A percentile compares a stretch with the other conserved stretches of the same genome.
Evolutionary conservation across 805 yeast genomes (phyloP).

Genomic region (Brettanomyces nanus): DNA sequence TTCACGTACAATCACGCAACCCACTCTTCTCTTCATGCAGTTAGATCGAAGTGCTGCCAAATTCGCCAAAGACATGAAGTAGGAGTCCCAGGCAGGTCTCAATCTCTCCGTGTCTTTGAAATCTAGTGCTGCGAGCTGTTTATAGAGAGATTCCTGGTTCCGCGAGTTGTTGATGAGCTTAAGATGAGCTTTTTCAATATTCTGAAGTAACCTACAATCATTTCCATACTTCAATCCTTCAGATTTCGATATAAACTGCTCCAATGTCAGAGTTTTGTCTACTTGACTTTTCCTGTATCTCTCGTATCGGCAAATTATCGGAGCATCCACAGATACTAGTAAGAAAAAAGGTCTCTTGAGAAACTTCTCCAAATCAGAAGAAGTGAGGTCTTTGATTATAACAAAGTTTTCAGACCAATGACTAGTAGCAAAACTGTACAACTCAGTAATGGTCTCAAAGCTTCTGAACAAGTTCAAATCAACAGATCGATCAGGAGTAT

Average conservation of each 20-base stretch:
- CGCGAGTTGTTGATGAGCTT: constrained; percentile 46
- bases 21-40: constrained; percentile 96
- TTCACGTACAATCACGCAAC: constrained; percentile 87
- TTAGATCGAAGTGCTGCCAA: constrained; percentile 88
- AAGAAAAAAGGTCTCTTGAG: constrained; percentile 76
- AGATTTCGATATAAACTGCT: constrained; percentile 12
- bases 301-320: constrained; percentile 40
- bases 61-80: constrained; percentile 89
- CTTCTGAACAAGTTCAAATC: background rate
- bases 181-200: constrained; percentile 42
- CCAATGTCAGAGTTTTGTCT: constrained; percentile 5
- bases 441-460: constrained; percentile 27
- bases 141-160: constrained; percentile 28
- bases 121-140: constrained; percentile 32
- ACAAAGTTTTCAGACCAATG: constrained; percentile 62
- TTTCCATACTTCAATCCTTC: constrained; percentile 19
- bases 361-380: constrained; percentile 36
- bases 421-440: constrained; percentile 54
- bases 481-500: background rate
- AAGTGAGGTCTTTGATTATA: constrained; percentile 37
- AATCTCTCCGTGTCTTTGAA: constrained; percentile 48
- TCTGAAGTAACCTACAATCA: constrained; percentile 27
- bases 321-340: constrained; percentile 72
- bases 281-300: constrained; percentile 18
- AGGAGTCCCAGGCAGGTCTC: constrained; percentile 94